phyloP scores from a whole-genome alignment of 108 stramenopile species.

The Stephanodiscus minutulus region DNA sequence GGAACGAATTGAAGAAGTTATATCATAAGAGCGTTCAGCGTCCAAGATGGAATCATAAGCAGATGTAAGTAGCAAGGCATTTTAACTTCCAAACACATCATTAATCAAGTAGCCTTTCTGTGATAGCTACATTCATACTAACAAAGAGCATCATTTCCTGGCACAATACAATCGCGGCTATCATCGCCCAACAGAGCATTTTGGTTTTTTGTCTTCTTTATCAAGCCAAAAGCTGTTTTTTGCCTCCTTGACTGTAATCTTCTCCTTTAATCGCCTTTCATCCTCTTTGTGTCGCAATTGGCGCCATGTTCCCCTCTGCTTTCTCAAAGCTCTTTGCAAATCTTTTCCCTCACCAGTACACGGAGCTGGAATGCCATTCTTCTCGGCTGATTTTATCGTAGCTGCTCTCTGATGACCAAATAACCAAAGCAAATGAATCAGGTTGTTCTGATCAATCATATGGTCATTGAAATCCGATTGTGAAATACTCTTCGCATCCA shows the following conservation, averaged over 20 bases:
- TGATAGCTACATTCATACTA: too few species aligned
- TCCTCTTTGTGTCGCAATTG: constrained; percentile 27
- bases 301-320: constrained; percentile 35
- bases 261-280: constrained; percentile 25
- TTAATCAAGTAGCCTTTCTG: too few species aligned
- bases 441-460: constrained; percentile 32
- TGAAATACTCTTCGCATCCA: background rate
- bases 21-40: too few species aligned
- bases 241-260: constrained; percentile 6
- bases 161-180: too few species aligned
- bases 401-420: constrained; percentile 71
- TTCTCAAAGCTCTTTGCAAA: constrained; percentile 34
- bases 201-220: too few species aligned
- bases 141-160: too few species aligned
- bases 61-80: too few species aligned
- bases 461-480: constrained; percentile 15
- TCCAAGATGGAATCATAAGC: too few species aligned
- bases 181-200: too few species aligned
- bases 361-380: constrained; percentile 44
- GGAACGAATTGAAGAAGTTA: too few species aligned
- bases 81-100: too few species aligned
- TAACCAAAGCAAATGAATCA: constrained; percentile 71
- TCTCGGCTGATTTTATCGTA: constrained; percentile 29
- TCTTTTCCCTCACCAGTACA: constrained; percentile 67
- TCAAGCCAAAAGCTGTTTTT: background rate